Conservation (phyloP, 805 yeast genomes). For the Barnettozyma californica region DNA sequence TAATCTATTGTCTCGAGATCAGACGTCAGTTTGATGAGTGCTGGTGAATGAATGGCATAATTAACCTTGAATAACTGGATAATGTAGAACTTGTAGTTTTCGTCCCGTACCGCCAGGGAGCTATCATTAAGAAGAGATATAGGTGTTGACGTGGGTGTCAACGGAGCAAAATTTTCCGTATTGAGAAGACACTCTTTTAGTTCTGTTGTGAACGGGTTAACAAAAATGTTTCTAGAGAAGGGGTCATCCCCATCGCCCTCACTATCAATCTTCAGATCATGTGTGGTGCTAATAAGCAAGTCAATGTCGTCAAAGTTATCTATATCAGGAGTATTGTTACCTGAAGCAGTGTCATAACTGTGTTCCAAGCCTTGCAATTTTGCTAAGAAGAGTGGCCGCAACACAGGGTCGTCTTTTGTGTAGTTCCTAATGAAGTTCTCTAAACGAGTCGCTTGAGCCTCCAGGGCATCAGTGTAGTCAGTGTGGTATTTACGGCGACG, state of each 20-base stretch:
- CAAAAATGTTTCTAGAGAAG: not conserved
- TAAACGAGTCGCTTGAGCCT: constrained; percentile 19
- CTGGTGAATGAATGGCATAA: constrained; percentile 16
- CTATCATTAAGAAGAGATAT: constrained; percentile 3
- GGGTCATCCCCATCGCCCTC: not conserved
- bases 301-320: not conserved
- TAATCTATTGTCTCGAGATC: constrained; percentile 16
- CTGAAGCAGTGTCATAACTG: not conserved
- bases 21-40: constrained; percentile 12
- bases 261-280: not conserved
- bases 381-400: constrained; percentile 6
- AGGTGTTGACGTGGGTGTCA: constrained; percentile 1
- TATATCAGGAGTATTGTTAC: not conserved
- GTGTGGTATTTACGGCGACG: constrained; percentile 31
- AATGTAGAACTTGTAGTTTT: constrained; percentile 7
- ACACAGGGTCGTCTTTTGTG: constrained; percentile 20
- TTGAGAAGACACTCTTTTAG: constrained; percentile 2
- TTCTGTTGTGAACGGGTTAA: constrained; percentile 5
- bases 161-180: not conserved
- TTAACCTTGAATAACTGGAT: constrained; percentile 9
- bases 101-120: constrained; percentile 6
- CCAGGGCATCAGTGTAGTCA: constrained; percentile 28
- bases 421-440: constrained; percentile 20
- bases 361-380: constrained; percentile 6
- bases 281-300: not conserved